phyloP scores from a whole-genome alignment of 371 early-diverging fungal species.

The Syncephalastrum monosporum region DNA sequence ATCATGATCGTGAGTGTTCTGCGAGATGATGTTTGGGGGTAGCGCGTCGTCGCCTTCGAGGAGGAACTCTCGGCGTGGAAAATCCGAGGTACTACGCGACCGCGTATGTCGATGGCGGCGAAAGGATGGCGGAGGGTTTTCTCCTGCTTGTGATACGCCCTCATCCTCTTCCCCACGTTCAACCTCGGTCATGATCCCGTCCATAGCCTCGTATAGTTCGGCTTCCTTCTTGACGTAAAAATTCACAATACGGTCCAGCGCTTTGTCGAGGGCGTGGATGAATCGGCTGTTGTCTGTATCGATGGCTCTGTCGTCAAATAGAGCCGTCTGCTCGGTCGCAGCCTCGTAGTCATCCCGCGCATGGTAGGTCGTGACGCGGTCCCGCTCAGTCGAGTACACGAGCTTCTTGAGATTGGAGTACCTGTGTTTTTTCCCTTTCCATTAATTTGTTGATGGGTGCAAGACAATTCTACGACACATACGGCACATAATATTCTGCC shows the following conservation, averaged over 20 bases:
- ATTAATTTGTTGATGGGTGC: too few species aligned
- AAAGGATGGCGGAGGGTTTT: too few species aligned
- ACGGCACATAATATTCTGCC: slow-evolving; percentile 80
- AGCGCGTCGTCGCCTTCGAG: slow-evolving; percentile 38
- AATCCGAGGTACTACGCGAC: slow-evolving; percentile 19
- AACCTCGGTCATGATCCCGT: slow-evolving; percentile 33
- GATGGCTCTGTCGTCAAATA: slow-evolving; percentile 24
- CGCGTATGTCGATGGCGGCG: slow-evolving; percentile 1
- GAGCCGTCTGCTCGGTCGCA: slow-evolving; percentile 42
- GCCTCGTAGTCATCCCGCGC: slow-evolving; percentile 25
- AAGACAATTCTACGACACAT: slow-evolving; percentile 15
- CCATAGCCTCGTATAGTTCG: slow-evolving; percentile 69
- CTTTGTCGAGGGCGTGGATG: slow-evolving; percentile 71
- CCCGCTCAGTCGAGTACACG: slow-evolving; percentile 87
- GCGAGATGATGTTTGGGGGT: slow-evolving; percentile 34
- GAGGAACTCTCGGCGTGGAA: slow-evolving; percentile 34
- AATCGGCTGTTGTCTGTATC: slow-evolving; percentile 57
- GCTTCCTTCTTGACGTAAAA: slow-evolving; percentile 86
- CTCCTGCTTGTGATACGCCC: too few species aligned
- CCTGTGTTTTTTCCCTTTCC: neutral
- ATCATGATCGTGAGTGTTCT: slow-evolving; percentile 31
- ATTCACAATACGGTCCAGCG: slow-evolving; percentile 73
- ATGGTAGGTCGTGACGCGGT: slow-evolving; percentile 47
- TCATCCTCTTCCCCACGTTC: slow-evolving; percentile 19
- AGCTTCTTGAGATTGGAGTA: slow-evolving; percentile 90